Conservation (phyloP, 345 rosid species). For the Acer negundo region DNA sequence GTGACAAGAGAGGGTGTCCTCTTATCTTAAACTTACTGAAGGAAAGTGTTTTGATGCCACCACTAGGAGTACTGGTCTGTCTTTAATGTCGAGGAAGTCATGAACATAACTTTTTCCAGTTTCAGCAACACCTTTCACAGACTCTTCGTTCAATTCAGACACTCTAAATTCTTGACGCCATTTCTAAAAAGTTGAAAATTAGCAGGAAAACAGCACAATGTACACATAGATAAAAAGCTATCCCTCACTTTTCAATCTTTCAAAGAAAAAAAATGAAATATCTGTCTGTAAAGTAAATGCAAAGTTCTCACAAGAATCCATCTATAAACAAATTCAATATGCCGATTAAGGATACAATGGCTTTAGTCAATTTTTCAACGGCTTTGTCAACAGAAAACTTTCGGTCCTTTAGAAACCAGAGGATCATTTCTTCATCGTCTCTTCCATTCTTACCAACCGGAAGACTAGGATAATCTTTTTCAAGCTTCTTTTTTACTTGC, state of each 20-base stretch:
- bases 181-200: slow-evolving; percentile 48
- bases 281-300: neutral
- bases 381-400: slow-evolving; percentile 71
- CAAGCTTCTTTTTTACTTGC: slow-evolving; percentile 76
- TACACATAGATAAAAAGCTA: neutral
- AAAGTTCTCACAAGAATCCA: neutral
- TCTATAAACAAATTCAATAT: neutral
- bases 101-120: slow-evolving; percentile 86
- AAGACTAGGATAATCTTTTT: slow-evolving; percentile 56
- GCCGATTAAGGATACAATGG: slow-evolving; percentile 69
- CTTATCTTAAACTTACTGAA: slow-evolving; percentile 49
- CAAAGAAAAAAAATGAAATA: neutral
- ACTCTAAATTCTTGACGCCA: slow-evolving; percentile 85
- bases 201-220: slow-evolving; percentile 23
- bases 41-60: slow-evolving; percentile 84
- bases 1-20: neutral
- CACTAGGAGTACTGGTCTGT: slow-evolving; percentile 79
- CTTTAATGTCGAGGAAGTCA: slow-evolving; percentile 62
- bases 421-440: slow-evolving; percentile 92
- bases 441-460: slow-evolving; percentile 82
- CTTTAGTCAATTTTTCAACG: slow-evolving; percentile 57
- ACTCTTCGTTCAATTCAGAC: slow-evolving; percentile 65
- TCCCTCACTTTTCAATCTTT: neutral
- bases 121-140: slow-evolving; percentile 50
- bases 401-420: slow-evolving; percentile 83